These are phyloP conservation scores for Chlamydomonas reinhardtii DNA, from an alignment of 163 green algal species.

Conservation along the genomic window DNA sequence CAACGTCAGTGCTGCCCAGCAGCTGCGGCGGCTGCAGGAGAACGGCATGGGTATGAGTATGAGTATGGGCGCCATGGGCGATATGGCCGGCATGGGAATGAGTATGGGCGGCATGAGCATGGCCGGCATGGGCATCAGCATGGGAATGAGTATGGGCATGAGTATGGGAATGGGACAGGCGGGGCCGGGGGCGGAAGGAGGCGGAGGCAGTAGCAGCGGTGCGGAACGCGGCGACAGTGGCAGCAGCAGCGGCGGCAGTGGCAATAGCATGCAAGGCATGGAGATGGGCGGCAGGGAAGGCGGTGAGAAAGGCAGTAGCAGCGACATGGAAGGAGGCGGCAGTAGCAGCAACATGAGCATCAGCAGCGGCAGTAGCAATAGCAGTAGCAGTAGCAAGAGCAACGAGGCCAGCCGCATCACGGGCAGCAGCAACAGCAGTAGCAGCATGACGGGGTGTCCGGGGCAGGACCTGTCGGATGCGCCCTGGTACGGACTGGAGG, in stretches of 20 bases:
- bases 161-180: neutral
- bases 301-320: too few species aligned
- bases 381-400: too few species aligned
- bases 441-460: neutral
- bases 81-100: too few species aligned
- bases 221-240: neutral
- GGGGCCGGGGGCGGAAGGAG: neutral
- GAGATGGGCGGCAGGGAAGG: neutral
- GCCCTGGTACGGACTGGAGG: neutral
- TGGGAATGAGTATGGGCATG: neutral
- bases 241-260: neutral
- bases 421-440: too few species aligned
- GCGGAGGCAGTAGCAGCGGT: neutral
- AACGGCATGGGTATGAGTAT: neutral
- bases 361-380: too few species aligned
- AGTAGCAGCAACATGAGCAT: too few species aligned
- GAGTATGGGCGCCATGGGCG: too few species aligned
- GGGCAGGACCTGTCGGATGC: conserved; percentile 5
- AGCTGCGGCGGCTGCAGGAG: neutral
- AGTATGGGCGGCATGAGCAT: neutral
- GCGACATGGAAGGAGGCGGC: too few species aligned
- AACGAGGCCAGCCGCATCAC: too few species aligned
- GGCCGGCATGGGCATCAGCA: neutral
- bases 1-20: neutral
- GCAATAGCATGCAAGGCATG: neutral